phyloP scores from a whole-genome alignment of 257 asterid genomes.

The Gentiana macrophylla region DNA sequence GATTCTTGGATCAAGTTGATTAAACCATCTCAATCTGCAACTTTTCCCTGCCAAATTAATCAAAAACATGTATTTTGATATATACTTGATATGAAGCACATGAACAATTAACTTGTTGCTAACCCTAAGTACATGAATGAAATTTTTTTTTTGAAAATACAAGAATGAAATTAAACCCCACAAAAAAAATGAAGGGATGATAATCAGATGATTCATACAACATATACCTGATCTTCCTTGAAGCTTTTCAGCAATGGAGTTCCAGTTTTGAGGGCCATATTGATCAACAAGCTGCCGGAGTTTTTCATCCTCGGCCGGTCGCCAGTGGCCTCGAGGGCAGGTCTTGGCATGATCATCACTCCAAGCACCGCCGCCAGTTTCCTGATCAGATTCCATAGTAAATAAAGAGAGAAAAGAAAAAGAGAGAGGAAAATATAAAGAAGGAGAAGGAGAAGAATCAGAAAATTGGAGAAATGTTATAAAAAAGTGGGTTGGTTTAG shows the following conservation, averaged over 20 bases:
- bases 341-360: slow-evolving; percentile 41
- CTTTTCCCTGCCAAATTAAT: slow-evolving; percentile 51
- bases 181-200: neutral
- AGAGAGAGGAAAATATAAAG: slow-evolving; percentile 3
- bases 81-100: too few species aligned
- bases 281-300: slow-evolving; percentile 70
- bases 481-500: slow-evolving; percentile 29
- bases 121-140: too few species aligned
- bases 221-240: slow-evolving; percentile 87
- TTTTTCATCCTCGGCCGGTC: slow-evolving; percentile 86
- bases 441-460: slow-evolving; percentile 10
- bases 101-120: too few species aligned
- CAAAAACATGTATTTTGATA: neutral
- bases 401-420: slow-evolving; percentile 19
- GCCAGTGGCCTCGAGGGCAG: slow-evolving; percentile 92
- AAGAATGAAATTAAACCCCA: too few species aligned
- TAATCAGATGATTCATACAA: slow-evolving; percentile 1
- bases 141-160: too few species aligned
- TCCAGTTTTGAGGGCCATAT: slow-evolving; percentile 94
- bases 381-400: slow-evolving; percentile 13
- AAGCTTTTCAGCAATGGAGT: slow-evolving; percentile 89
- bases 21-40: slow-evolving; percentile 94
- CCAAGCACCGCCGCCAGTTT: slow-evolving; percentile 24
- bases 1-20: slow-evolving; percentile 90
- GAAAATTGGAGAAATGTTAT: neutral